Conservation (phyloP, 495 filamentous ascomycete genomes). For the Aspergillus nidulans region DNA sequence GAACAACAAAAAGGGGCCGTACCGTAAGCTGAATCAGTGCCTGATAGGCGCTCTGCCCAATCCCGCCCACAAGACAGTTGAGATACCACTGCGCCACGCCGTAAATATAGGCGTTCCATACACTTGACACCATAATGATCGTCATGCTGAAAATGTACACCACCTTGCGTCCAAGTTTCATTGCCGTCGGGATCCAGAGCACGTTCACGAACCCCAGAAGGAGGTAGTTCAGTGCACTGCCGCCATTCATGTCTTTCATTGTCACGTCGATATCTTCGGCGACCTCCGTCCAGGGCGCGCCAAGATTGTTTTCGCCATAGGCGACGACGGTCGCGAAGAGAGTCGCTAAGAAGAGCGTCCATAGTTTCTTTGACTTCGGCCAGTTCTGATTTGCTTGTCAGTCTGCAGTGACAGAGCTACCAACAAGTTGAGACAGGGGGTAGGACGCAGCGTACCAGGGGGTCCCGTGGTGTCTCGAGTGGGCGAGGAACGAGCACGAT, state of each 20-base stretch:
- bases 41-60: conserved; percentile 29
- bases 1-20: background rate
- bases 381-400: conserved; percentile 18
- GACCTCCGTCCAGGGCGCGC: conserved; percentile 29
- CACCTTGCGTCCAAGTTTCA: conserved; percentile 32
- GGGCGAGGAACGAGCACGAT: conserved; percentile 33
- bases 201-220: conserved; percentile 34
- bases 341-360: conserved; percentile 25
- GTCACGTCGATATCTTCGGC: conserved; percentile 26
- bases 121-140: conserved; percentile 17
- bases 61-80: conserved; percentile 21
- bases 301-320: conserved; percentile 30
- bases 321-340: conserved; percentile 27
- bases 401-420: background rate
- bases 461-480: conserved; percentile 23
- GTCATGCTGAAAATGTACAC: conserved; percentile 27
- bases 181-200: conserved; percentile 31
- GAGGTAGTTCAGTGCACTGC: conserved; percentile 29
- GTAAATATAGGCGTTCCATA: conserved; percentile 24
- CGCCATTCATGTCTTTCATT: conserved; percentile 29
- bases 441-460: conserved; percentile 19
- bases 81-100: conserved; percentile 27
- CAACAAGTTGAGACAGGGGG: background rate
- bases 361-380: conserved; percentile 24
- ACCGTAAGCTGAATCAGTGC: conserved; percentile 30